These are phyloP conservation scores for Trichoderma afroharzianum DNA, from an alignment of 2,329 filamentous ascomycete species.

Conservation along the genomic window DNA sequence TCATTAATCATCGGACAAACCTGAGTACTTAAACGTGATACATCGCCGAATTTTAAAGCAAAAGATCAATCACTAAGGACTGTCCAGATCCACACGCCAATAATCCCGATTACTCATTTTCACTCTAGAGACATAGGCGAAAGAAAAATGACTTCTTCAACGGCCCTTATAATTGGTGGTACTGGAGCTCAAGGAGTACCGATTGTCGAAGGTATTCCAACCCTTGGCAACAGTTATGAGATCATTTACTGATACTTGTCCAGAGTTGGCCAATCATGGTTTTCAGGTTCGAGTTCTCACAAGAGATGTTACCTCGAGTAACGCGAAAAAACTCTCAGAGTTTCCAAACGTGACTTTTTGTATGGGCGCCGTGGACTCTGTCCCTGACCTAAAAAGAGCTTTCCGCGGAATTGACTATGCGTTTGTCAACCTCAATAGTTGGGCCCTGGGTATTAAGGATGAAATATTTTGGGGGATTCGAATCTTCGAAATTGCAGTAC, in stretches of 20 bases:
- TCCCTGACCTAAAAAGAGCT: background rate
- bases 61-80: too few relatives aligned
- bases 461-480: background rate
- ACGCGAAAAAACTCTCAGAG: background rate
- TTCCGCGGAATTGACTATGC: background rate
- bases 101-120: background rate
- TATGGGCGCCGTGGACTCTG: background rate
- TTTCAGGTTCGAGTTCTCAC: background rate
- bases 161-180: background rate
- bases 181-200: background rate
- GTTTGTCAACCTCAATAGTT: background rate
- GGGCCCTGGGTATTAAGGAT: background rate
- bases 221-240: background rate
- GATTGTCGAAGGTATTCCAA: background rate
- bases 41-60: background rate
- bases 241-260: background rate
- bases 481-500: background rate
- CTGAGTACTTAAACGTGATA: background rate
- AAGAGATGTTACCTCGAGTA: background rate
- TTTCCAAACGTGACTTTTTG: background rate
- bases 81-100: background rate
- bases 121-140: background rate
- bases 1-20: background rate
- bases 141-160: background rate
- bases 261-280: background rate